Base-by-base conservation (phyloP, 768 basidiomycete genomes). In the Ramaria sp. region DNA sequence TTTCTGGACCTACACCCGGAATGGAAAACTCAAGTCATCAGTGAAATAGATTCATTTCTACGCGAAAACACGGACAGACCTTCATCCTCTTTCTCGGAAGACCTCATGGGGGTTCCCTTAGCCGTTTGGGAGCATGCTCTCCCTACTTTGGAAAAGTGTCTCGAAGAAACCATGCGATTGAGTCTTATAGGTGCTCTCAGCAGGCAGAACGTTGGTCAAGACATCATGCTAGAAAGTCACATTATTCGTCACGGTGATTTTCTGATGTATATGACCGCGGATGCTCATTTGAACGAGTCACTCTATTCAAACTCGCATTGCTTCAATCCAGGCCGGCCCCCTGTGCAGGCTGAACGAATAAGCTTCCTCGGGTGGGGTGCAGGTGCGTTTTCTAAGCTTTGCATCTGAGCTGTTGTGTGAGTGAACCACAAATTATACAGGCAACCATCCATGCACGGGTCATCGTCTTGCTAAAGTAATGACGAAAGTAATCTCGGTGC, bases 381-480 rank as follows among this genome's bases (percentile, higher is more conserved):
- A 24, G 50, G 50, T 51, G 37, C 19, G 50, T 51, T n/a, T 33
- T 4, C 50, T 22, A 12, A 4, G 20, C 13, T 19, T 33, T 7
- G 30, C 4, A 12, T 19, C 30, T 33, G 6, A 1, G 3, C 6
- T 39, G 7, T 19, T n/a, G 24, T 49, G 31, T 49, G 22, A 22
- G n/a, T n/a, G n/a, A n/a, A n/a, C n/a, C n/a, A n/a, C n/a, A n/a
- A 31, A 49, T 22, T 10, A 24, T 15, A 17, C 27, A 51, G 50
- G 50, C 15, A n/a, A 19, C 30, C 50, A 51, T 33, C 19, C 50
- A 19, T 51, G 50, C 37, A 51, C 30, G 3, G 50, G 50, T 27
- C 50, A 51, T 12, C 50, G 50, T 51, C 37, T 51, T 30, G 50
- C 50, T 19, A 51, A 51, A n/a, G 19, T 51, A 15, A 51, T 51